Percentiles rank a stretch among this genome's conserved stretches.
Evolutionary conservation across 345 rosid species (phyloP).

Genomic region (Salix purpurea): DNA sequence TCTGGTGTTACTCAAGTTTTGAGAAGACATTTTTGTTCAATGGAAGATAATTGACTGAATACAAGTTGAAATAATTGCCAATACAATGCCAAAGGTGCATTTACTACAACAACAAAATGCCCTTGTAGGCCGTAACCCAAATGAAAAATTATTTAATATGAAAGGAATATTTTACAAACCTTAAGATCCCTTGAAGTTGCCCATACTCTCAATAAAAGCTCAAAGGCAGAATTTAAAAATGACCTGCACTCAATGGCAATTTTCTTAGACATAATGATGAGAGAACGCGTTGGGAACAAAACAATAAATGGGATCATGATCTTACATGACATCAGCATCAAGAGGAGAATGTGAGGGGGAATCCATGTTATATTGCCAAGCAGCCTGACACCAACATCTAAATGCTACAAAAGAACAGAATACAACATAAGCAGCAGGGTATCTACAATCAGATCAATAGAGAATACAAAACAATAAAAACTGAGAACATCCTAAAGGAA

Average conservation of each 20-base stretch:
- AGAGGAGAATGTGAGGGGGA: constrained; percentile 55
- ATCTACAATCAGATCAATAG: constrained; percentile 10
- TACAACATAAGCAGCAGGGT: constrained; percentile 12
- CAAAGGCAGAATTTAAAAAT: constrained; percentile 86
- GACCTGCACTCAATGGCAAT: constrained; percentile 56
- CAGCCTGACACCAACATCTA: constrained; percentile 98
- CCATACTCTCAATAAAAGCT: constrained; percentile 90
- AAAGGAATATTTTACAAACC: constrained; percentile 37
- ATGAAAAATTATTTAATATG: background rate
- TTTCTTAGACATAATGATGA: constrained; percentile 12
- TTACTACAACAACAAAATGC: background rate
- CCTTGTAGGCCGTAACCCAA: background rate
- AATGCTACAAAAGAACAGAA: constrained; percentile 57
- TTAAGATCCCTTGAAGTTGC: constrained; percentile 83
- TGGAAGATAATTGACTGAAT: background rate
- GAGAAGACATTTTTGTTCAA: background rate
- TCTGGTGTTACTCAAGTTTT: background rate
- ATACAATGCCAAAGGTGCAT: background rate
- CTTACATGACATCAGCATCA: constrained; percentile 91
- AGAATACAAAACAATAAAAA: constrained; percentile 1
- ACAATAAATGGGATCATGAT: constrained; percentile 24
- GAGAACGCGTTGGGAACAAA: constrained; percentile 2
- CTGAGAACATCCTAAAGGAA: background rate
- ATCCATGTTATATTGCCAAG: constrained; percentile 59
- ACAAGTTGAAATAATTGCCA: background rate